Conservation (phyloP, 2,329 filamentous ascomycete genomes). For the Trichoderma harzianum region DNA sequence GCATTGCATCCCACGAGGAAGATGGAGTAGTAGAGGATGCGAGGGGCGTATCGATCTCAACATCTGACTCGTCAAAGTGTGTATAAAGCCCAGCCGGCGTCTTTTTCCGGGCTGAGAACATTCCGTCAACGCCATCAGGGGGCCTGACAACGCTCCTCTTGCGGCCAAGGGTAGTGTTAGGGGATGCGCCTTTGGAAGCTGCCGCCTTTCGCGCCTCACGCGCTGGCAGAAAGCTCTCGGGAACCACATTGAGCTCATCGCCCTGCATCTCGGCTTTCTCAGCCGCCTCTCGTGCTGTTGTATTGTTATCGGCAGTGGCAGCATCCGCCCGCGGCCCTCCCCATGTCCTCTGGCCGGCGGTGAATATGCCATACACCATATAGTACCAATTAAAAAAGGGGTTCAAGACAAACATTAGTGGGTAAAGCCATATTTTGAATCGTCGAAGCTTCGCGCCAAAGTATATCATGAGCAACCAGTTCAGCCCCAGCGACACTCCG, state of each 20-base stretch:
- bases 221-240: slow-evolving; percentile 73
- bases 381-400: slow-evolving; percentile 99
- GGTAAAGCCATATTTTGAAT: slow-evolving; percentile 94
- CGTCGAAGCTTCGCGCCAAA: slow-evolving; percentile 83
- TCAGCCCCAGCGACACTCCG: slow-evolving; percentile 83
- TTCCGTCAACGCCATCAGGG: slow-evolving; percentile 70
- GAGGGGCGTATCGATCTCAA: not conserved
- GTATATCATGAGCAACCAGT: slow-evolving; percentile 95
- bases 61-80: slow-evolving; percentile 39
- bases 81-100: slow-evolving; percentile 67
- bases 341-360: slow-evolving; percentile 91
- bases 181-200: slow-evolving; percentile 29
- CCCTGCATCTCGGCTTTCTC: slow-evolving; percentile 74
- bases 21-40: slow-evolving; percentile 6
- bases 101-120: slow-evolving; percentile 69
- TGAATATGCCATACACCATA: slow-evolving; percentile 96
- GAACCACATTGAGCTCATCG: slow-evolving; percentile 85
- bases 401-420: slow-evolving; percentile 91
- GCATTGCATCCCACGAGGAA: slow-evolving; percentile 6
- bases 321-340: slow-evolving; percentile 90
- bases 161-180: slow-evolving; percentile 38
- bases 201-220: slow-evolving; percentile 44
- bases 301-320: slow-evolving; percentile 70
- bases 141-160: slow-evolving; percentile 64
- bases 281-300: slow-evolving; percentile 77